phyloP scores from a whole-genome alignment of 345 rosid genomes.

The Salix koriyanagi region DNA sequence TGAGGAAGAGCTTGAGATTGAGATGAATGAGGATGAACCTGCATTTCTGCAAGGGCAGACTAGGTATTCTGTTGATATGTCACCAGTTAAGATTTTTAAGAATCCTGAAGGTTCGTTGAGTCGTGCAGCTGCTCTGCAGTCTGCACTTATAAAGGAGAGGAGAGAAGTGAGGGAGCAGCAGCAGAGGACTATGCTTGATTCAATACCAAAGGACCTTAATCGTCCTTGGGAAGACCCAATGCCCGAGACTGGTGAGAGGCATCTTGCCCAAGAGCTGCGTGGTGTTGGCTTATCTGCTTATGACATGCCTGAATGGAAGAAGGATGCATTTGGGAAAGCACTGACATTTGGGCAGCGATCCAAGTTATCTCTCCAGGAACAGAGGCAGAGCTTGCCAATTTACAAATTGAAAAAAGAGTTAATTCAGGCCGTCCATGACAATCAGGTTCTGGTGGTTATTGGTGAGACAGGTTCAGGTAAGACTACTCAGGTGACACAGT shows the following conservation, averaged over 20 bases:
- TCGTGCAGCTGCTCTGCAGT: constrained; percentile 90
- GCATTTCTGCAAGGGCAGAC: constrained; percentile 80
- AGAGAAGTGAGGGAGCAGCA: constrained; percentile 81
- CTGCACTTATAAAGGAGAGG: constrained; percentile 81
- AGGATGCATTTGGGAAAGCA: constrained; percentile 78
- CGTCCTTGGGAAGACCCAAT: constrained; percentile 97
- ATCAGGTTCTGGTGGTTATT: constrained; percentile 75
- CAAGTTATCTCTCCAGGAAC: constrained; percentile 85
- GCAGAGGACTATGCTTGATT: constrained; percentile 88
- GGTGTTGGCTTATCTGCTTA: constrained; percentile 88
- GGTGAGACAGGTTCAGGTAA: constrained; percentile 89
- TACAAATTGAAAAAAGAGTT: constrained; percentile 82
- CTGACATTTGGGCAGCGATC: constrained; percentile 76
- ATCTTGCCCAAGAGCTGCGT: constrained; percentile 88
- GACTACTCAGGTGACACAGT: constrained; percentile 85
- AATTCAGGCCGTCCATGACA: constrained; percentile 80
- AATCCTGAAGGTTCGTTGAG: constrained; percentile 91
- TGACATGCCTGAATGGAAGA: constrained; percentile 95
- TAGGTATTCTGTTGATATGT: constrained; percentile 65
- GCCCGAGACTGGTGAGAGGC: constrained; percentile 89
- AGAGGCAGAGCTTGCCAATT: constrained; percentile 85
- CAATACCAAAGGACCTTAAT: constrained; percentile 93
- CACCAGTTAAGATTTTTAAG: constrained; percentile 88
- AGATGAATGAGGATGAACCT: constrained; percentile 85
- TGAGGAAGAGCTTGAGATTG: constrained; percentile 93